A percentile compares a stretch with the other conserved stretches of the same genome.
Evolutionary conservation across 1,284 basidiomycete genomes (phyloP).

Genomic region (Pseudozyma tsukubaensis): DNA sequence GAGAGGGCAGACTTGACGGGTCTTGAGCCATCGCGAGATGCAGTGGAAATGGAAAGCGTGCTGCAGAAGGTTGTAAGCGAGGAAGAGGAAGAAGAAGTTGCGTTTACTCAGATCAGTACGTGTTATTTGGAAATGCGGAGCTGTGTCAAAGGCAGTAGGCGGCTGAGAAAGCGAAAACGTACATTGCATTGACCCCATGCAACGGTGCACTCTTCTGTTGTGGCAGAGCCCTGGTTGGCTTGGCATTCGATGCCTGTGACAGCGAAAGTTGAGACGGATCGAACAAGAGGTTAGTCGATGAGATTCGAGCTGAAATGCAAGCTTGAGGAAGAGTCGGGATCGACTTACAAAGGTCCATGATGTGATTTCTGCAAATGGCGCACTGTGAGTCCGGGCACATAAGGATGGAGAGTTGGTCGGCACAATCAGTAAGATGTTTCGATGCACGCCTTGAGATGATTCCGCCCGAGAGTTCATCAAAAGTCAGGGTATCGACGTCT

Average conservation of each 20-base stretch:
- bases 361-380: conserved; percentile 68
- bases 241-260: conserved; percentile 97
- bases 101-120: background rate
- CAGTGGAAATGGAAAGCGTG: conserved; percentile 99
- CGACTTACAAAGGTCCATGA: conserved; percentile 68
- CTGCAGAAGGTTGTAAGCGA: conserved; percentile 73
- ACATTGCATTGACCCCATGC: conserved; percentile 99
- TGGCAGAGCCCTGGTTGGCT: conserved; percentile 96
- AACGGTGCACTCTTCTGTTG: conserved; percentile 96
- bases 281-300: background rate
- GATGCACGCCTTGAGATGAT: background rate
- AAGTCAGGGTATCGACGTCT: no score
- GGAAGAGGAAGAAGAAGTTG: background rate
- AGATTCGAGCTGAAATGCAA: background rate
- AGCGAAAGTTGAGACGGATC: background rate
- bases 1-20: conserved; percentile 95
- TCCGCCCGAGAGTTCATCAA: no score
- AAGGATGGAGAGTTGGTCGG: background rate
- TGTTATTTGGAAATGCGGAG: background rate
- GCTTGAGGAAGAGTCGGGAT: background rate
- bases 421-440: background rate
- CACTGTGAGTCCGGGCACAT: conserved; percentile 50
- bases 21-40: conserved; percentile 99
- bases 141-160: background rate
- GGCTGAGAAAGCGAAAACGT: conserved; percentile 63